Evolutionary conservation across 2,329 filamentous ascomycete species (phyloP).

Genomic region (Ceratocystis ficicola): DNA sequence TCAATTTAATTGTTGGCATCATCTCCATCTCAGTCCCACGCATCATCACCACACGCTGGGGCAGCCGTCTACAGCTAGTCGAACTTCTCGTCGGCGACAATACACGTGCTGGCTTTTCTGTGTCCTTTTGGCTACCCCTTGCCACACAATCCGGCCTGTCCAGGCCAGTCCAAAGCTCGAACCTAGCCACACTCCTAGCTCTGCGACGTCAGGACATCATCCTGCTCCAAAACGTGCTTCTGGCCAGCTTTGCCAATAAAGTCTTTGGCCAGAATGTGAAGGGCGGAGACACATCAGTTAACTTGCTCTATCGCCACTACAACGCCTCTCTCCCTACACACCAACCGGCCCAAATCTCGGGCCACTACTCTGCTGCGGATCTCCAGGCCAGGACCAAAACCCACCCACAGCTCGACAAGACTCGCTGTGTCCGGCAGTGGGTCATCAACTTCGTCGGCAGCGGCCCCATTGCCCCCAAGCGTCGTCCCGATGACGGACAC

Average conservation of each 20-base stretch:
- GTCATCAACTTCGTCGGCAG: slow-evolving; percentile 52
- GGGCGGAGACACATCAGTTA: slow-evolving; percentile 52
- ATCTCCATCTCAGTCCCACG: slow-evolving; percentile 59
- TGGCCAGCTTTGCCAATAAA: slow-evolving; percentile 60
- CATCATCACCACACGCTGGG: slow-evolving; percentile 54
- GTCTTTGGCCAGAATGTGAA: slow-evolving; percentile 81
- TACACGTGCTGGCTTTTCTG: slow-evolving; percentile 63
- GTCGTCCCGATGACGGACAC: slow-evolving; percentile 22
- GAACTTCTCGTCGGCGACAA: slow-evolving; percentile 79
- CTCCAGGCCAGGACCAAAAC: slow-evolving; percentile 30
- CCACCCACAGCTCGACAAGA: slow-evolving; percentile 48
- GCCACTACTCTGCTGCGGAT: slow-evolving; percentile 44
- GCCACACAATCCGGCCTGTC: slow-evolving; percentile 24
- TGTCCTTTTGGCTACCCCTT: slow-evolving; percentile 68
- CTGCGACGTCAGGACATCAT: slow-evolving; percentile 65
- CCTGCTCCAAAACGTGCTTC: slow-evolving; percentile 64
- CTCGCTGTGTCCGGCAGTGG: slow-evolving; percentile 61
- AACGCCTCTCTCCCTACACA: slow-evolving; percentile 38
- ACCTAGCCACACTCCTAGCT: slow-evolving; percentile 29
- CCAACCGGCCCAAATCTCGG: slow-evolving; percentile 41
- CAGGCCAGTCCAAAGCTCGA: not conserved
- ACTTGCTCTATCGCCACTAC: slow-evolving; percentile 49
- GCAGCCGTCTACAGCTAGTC: slow-evolving; percentile 50
- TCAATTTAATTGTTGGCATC: slow-evolving; percentile 70
- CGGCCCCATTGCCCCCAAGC: not conserved